phyloP scores from a whole-genome alignment of 768 basidiomycete species.

The Hortiboletus flavorubellus region DNA sequence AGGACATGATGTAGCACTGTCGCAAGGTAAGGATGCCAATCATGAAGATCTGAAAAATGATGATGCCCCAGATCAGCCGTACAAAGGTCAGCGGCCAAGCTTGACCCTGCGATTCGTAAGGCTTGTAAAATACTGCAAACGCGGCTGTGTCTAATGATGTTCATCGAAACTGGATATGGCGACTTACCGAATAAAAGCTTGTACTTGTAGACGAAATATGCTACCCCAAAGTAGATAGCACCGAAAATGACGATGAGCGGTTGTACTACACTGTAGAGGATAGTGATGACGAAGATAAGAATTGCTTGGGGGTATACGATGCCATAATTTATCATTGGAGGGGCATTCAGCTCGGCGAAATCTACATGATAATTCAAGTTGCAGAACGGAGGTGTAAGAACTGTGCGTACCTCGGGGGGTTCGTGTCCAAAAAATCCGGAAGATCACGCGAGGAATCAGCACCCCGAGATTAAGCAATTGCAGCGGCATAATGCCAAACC shows the following conservation, averaged over 20 bases:
- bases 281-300: conserved; percentile 90
- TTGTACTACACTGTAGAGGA: conserved; percentile 94
- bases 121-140: conserved; percentile 89
- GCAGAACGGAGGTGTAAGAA: neutral
- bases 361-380: conserved; percentile 46
- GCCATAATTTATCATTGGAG: conserved; percentile 98
- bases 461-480: conserved; percentile 92
- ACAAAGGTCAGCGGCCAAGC: conserved; percentile 97
- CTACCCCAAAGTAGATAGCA: conserved; percentile 93
- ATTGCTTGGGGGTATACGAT: conserved; percentile 96
- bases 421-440: conserved; percentile 72
- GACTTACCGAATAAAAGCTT: conserved; percentile 87
- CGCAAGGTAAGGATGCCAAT: conserved; percentile 84
- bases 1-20: conserved; percentile 55
- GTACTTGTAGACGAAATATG: conserved; percentile 97
- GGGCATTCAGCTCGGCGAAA: conserved; percentile 93
- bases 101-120: conserved; percentile 95
- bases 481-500: conserved; percentile 91
- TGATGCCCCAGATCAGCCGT: conserved; percentile 86
- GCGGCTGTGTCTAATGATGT: neutral
- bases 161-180: neutral
- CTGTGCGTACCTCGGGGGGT: conserved; percentile 77
- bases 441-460: conserved; percentile 74
- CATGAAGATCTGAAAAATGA: conserved; percentile 97
- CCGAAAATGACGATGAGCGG: conserved; percentile 95